Evolutionary conservation across 2,329 filamentous ascomycete genomes (phyloP).

Genomic region (Cyphellophora europaea): DNA sequence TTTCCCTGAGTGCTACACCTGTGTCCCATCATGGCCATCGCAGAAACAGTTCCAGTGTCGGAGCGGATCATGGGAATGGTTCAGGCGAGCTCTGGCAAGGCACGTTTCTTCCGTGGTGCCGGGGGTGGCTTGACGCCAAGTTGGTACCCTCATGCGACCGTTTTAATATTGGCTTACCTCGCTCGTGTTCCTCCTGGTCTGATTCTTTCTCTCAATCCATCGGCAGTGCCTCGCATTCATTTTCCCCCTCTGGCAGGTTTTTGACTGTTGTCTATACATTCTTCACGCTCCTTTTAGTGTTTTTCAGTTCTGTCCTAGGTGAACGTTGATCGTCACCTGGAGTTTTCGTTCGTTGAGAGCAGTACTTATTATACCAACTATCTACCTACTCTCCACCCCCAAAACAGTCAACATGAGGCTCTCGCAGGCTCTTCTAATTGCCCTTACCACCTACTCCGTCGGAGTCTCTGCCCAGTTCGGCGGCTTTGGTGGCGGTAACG

Average conservation of each 20-base stretch:
- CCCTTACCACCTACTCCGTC: conserved; percentile 8
- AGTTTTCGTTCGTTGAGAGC: conserved; percentile 1
- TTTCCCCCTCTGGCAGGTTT: conserved; percentile 9
- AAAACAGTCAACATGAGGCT: conserved; percentile 1
- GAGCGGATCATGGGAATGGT: conserved; percentile 12
- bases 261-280: conserved; percentile 3
- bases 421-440: conserved; percentile 3
- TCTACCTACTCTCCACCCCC: neutral
- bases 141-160: neutral
- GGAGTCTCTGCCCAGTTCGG: conserved; percentile 6
- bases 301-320: conserved; percentile 6
- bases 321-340: conserved; percentile 2
- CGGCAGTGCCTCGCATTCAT: conserved; percentile 18
- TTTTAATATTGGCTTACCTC: neutral
- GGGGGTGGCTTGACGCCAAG: neutral
- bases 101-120: neutral
- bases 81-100: neutral
- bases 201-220: conserved; percentile 14
- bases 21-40: conserved; percentile 1
- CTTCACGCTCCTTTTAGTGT: conserved; percentile 5
- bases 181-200: conserved; percentile 4
- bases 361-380: neutral
- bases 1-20: neutral
- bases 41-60: conserved; percentile 18
- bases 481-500: neutral